These are phyloP conservation scores for Globisporangium echinulatum DNA, from an alignment of 352 stramenopile genomes.

Conservation along the genomic window DNA sequence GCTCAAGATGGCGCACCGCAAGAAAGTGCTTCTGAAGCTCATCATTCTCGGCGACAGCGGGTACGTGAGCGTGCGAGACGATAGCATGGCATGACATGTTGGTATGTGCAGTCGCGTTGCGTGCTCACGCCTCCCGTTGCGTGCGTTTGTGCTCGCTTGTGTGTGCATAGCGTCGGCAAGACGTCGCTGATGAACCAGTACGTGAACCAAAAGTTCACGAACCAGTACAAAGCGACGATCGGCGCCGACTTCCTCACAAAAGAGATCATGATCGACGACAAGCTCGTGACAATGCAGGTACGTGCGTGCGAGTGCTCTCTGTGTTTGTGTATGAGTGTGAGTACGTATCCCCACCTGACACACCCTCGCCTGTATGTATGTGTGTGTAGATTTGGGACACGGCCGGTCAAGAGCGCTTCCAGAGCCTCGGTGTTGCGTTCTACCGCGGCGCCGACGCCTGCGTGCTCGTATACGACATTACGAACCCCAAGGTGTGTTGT, in stretches of 20 bases:
- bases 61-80: conserved; percentile 37
- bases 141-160: not conserved
- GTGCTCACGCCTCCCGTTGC: not conserved
- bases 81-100: no score
- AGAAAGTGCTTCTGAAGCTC: conserved; percentile 97
- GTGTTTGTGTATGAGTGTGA: not conserved
- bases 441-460: conserved; percentile 98
- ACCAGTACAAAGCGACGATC: conserved; percentile 99
- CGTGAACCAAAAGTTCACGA: conserved; percentile 97
- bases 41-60: conserved; percentile 98
- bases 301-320: not conserved
- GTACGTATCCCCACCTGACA: no score
- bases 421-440: conserved; percentile 97
- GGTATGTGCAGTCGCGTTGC: not conserved
- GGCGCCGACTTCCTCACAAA: conserved; percentile 98
- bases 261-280: conserved; percentile 94
- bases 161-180: conserved; percentile 91
- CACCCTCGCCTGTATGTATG: not conserved
- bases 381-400: conserved; percentile 97
- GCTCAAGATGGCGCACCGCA: conserved; percentile 76
- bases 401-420: conserved; percentile 97
- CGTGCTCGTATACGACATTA: conserved; percentile 99
- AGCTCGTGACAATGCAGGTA: conserved; percentile 93
- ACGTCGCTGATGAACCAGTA: conserved; percentile 99
- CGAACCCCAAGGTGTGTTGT: conserved; percentile 86